Conservation (phyloP, 2,329 filamentous ascomycete genomes). For the Clonostachys rhizophaga region DNA sequence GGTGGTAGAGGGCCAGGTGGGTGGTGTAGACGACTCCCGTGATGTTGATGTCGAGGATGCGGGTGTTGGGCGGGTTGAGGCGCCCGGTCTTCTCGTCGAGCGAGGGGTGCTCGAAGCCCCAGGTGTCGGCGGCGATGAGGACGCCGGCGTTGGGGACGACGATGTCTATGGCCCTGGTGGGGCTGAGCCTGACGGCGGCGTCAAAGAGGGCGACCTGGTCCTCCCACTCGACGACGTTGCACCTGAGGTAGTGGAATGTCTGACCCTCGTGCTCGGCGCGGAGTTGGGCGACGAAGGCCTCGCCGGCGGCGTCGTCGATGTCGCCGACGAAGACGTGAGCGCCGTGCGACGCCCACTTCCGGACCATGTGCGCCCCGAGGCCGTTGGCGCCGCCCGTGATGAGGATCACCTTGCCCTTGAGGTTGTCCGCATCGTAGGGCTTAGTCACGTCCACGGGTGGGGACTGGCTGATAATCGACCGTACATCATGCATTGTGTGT, state of each 20-base stretch:
- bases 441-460: slow-evolving; percentile 36
- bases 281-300: slow-evolving; percentile 48
- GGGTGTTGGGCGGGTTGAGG: slow-evolving; percentile 37
- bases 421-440: slow-evolving; percentile 35
- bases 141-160: slow-evolving; percentile 67
- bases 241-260: slow-evolving; percentile 51
- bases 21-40: slow-evolving; percentile 61
- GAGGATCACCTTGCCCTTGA: slow-evolving; percentile 52
- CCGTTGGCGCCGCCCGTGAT: slow-evolving; percentile 62
- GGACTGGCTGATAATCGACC: slow-evolving; percentile 23
- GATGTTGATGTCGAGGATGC: slow-evolving; percentile 56
- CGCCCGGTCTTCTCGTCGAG: slow-evolving; percentile 35
- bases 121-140: slow-evolving; percentile 20
- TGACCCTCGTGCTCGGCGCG: slow-evolving; percentile 28
- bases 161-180: slow-evolving; percentile 51
- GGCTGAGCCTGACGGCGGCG: slow-evolving; percentile 46
- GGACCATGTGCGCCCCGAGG: slow-evolving; percentile 50
- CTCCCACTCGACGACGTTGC: slow-evolving; percentile 62
- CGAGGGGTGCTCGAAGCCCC: slow-evolving; percentile 39
- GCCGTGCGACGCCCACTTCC: slow-evolving; percentile 47
- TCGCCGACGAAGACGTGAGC: slow-evolving; percentile 62
- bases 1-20: slow-evolving; percentile 53
- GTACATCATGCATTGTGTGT: slow-evolving; percentile 9
- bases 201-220: slow-evolving; percentile 62
- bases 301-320: slow-evolving; percentile 48